These are phyloP conservation scores for Venturia effusa DNA, from an alignment of 2,329 filamentous ascomycete species.

Conservation along the genomic window DNA sequence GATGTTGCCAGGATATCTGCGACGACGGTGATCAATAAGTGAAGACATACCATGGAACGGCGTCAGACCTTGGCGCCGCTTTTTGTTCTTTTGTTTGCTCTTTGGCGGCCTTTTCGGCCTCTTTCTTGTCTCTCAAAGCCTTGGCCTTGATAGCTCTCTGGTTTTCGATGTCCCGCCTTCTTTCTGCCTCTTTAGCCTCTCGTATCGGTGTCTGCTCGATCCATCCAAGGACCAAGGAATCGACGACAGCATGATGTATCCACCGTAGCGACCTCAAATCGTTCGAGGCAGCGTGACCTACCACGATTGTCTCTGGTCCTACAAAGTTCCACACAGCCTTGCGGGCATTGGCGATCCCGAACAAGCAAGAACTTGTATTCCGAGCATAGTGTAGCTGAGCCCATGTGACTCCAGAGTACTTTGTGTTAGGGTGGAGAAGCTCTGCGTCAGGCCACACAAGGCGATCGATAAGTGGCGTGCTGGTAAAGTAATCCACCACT, in stretches of 20 bases:
- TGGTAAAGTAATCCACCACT: conserved; percentile 41
- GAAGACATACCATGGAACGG: background rate
- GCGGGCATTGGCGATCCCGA: conserved; percentile 34
- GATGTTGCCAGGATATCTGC: background rate
- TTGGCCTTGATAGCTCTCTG: conserved; percentile 10
- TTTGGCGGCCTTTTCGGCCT: conserved; percentile 20
- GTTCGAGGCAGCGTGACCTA: conserved; percentile 35
- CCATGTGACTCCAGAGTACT: conserved; percentile 38
- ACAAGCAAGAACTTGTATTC: conserved; percentile 24
- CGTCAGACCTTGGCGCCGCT: background rate
- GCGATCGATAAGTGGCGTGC: conserved; percentile 37
- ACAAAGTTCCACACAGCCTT: conserved; percentile 34
- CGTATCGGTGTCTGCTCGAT: background rate
- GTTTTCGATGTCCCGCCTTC: background rate
- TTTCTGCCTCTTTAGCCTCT: conserved; percentile 5
- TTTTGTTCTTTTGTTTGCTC: conserved; percentile 15
- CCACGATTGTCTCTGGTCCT: conserved; percentile 35
- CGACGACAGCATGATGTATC: conserved; percentile 36
- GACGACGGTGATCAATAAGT: background rate
- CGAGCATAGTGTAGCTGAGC: conserved; percentile 28
- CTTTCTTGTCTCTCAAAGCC: conserved; percentile 20
- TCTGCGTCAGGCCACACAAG: conserved; percentile 38
- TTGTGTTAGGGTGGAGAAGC: conserved; percentile 41
- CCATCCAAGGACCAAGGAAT: conserved; percentile 28
- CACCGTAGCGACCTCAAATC: conserved; percentile 38